Evolutionary conservation across 1,284 basidiomycete genomes (phyloP).

Genomic region (Rhizopogon hawkerae): DNA sequence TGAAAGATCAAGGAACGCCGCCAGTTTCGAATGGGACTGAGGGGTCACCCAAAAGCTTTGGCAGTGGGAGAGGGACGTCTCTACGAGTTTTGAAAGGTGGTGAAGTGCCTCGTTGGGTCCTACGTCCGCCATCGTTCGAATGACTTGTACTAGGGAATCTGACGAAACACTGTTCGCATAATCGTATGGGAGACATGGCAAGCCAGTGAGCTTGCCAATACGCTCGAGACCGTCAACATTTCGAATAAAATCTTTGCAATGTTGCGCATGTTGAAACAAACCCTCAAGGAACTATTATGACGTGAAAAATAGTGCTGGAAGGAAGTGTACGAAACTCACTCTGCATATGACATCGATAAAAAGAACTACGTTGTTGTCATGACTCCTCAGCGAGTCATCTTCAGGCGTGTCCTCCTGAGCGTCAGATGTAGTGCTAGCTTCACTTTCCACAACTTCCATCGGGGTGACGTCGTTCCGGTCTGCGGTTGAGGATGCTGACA

Average conservation of each 20-base stretch:
- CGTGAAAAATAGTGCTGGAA: conserved; percentile 4
- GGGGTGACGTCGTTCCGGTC: conserved; percentile 32
- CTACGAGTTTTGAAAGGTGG: conserved; percentile 67
- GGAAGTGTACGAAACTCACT: conserved; percentile 33
- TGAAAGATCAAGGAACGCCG: conserved; percentile 49
- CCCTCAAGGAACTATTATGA: conserved; percentile 76
- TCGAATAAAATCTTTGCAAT: conserved; percentile 86
- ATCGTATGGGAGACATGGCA: conserved; percentile 87
- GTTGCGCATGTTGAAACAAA: conserved; percentile 83
- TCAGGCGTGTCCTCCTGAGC: conserved; percentile 14
- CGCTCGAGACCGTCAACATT: conserved; percentile 68
- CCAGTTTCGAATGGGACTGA: conserved; percentile 49
- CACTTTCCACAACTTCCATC: conserved; percentile 45
- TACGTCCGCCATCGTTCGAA: conserved; percentile 84
- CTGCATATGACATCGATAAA: conserved; percentile 72
- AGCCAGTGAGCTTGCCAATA: conserved; percentile 69
- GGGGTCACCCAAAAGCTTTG: conserved; percentile 61
- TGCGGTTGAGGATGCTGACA: conserved; percentile 27
- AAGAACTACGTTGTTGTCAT: conserved; percentile 67
- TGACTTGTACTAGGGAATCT: conserved; percentile 80
- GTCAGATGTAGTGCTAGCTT: conserved; percentile 23
- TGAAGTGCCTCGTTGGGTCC: conserved; percentile 71
- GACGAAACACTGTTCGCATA: conserved; percentile 77
- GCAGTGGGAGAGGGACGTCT: conserved; percentile 63
- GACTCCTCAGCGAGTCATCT: conserved; percentile 42